Evolutionary conservation across 257 asterid species (phyloP).

Genomic region (Solanum etuberosum): DNA sequence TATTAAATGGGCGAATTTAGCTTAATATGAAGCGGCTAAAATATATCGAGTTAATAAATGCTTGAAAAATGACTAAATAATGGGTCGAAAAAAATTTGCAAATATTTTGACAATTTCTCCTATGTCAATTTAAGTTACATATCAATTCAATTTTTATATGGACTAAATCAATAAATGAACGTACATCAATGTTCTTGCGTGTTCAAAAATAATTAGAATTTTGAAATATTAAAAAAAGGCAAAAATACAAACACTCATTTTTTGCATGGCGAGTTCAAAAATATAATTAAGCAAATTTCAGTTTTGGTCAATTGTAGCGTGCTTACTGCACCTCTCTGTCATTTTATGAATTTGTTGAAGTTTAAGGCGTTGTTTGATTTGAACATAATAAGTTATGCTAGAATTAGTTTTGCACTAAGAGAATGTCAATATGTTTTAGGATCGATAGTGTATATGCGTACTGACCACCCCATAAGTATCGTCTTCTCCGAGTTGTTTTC

Average conservation of each 20-base stretch:
- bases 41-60: background rate
- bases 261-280: background rate
- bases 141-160: background rate
- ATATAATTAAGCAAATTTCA: background rate
- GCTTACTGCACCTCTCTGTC: background rate
- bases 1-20: background rate
- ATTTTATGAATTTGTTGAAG: background rate
- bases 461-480: too few relatives aligned
- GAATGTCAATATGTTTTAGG: too few relatives aligned
- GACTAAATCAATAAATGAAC: background rate
- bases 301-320: background rate
- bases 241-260: background rate
- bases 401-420: too few relatives aligned
- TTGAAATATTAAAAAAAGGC: background rate
- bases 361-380: background rate
- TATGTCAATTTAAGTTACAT: too few relatives aligned
- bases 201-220: background rate
- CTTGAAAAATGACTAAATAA: background rate
- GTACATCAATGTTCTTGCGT: background rate
- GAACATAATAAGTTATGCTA: too few relatives aligned
- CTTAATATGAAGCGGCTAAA: accelerated
- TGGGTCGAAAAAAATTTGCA: background rate
- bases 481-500: too few relatives aligned
- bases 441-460: too few relatives aligned
- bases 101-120: too few relatives aligned